phyloP scores from a whole-genome alignment of 208 protist genomes.

The Trypanosoma rangeli region DNA sequence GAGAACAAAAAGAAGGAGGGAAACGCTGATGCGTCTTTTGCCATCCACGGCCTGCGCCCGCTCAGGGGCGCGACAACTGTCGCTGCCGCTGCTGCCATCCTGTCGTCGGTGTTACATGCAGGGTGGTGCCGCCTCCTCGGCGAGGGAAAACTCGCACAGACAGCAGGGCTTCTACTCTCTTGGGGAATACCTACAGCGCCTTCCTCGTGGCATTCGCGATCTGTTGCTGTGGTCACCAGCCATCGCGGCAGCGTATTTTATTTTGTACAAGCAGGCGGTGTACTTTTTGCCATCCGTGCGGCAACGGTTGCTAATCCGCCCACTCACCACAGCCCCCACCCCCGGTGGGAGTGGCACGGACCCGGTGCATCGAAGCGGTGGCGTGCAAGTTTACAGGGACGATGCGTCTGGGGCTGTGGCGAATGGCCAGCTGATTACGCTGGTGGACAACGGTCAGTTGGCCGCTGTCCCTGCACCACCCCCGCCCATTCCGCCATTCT shows the following conservation, averaged over 20 bases:
- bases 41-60: background rate
- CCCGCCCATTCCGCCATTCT: conserved; percentile 36
- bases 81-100: background rate
- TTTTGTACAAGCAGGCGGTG: conserved; percentile 37
- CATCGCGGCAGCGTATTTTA: conserved; percentile 45
- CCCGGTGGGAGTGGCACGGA: background rate
- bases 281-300: conserved; percentile 57
- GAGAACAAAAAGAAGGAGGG: background rate
- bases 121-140: background rate
- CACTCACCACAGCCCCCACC: background rate
- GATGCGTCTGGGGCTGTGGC: conserved; percentile 8
- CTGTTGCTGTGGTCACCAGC: conserved; percentile 58
- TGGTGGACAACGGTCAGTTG: conserved; percentile 4
- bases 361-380: background rate
- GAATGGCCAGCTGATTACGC: background rate
- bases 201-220: conserved; percentile 47
- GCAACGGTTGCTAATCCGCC: conserved; percentile 28
- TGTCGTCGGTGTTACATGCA: background rate
- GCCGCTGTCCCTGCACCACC: background rate
- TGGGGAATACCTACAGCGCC: conserved; percentile 45
- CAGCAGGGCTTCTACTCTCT: conserved; percentile 29
- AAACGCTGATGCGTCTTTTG: background rate
- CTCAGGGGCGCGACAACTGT: background rate
- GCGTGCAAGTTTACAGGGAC: conserved; percentile 2
- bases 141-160: too few relatives aligned